Evolutionary conservation across 305 asterid genomes (phyloP).

Genomic region (Fraxinus platypoda): DNA sequence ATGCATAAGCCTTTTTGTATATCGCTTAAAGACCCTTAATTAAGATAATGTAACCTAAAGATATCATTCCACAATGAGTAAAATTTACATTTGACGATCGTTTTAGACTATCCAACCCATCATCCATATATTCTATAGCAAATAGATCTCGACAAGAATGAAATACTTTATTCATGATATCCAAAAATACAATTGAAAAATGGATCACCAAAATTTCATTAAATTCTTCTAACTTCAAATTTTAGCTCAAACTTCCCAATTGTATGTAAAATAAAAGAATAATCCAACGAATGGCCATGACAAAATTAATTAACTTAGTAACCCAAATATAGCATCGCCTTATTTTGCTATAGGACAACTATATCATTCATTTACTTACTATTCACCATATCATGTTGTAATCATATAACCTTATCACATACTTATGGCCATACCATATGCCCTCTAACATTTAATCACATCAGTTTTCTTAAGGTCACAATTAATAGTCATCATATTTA

Average conservation of each 20-base stretch:
- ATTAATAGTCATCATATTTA: background rate
- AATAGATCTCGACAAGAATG: background rate
- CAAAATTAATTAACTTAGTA: background rate
- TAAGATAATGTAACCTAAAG: no score
- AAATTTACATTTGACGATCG: background rate
- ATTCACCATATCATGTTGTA: background rate
- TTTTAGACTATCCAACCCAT: background rate
- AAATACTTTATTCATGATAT: background rate
- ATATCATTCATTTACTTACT: background rate
- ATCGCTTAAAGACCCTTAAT: no score
- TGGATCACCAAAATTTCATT: background rate
- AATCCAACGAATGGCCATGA: background rate
- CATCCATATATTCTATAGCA: background rate
- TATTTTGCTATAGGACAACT: background rate
- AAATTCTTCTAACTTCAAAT: background rate
- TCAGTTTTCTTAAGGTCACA: background rate
- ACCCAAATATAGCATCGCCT: background rate
- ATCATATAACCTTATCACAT: background rate
- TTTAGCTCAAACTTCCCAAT: background rate
- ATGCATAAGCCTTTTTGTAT: no score
- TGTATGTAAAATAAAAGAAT: background rate
- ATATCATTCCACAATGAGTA: no score
- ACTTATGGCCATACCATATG: background rate
- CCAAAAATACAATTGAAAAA: background rate
- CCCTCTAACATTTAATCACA: background rate